Evolutionary conservation across 805 yeast genomes (phyloP), one percentile per base, ranked within the genome.

Genomic region (Komagataella ulmi): DNA sequence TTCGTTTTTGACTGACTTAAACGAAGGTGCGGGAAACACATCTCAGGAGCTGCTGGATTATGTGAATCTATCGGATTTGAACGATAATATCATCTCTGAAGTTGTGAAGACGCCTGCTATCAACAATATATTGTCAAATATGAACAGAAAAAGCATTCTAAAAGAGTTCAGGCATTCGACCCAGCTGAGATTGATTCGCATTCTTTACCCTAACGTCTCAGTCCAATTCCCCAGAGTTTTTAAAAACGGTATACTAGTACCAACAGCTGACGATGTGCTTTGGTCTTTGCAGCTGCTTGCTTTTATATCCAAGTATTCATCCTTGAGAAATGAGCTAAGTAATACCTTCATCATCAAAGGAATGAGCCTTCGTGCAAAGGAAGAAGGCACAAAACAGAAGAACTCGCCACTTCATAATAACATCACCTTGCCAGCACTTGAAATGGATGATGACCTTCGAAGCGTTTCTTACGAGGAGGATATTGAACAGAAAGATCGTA

Each of bases 241-340:
- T 58, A 65, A 71, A 48, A 67, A 84, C 46, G 95, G 96, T 1
- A 80, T 82, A 19, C 74, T 90, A n/a, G 76, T 89, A 5, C 97
- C 97, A 1, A 77, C 88, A 52, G 95, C 87, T 56, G 97, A 91
- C 63, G 99, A 91, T 62, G 87, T 91, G 17, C 82, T 88, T 44
- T 89, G 97, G 96, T 85, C 96, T 3, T 71, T 91, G 51, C 98
- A 91, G 65, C 73, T 93, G 18, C 66, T 93, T 50, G 98, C 98
- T 12, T 91, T 89, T 65, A 87, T 90, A 46, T 89, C 97, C 3
- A 91, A 91, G 65, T 91, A 93, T 61, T 83, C 97, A 0, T 76
- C 80, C 55, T 70, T 90, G 64, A 85, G 90, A 59, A 83, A 80
- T 44, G 74, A 74, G 49, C 70, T 91, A 53, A 95, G 89, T 57